These are phyloP conservation scores for Lophiostoma macrostomum DNA, from an alignment of 495 filamentous ascomycete species.

Conservation along the genomic window DNA sequence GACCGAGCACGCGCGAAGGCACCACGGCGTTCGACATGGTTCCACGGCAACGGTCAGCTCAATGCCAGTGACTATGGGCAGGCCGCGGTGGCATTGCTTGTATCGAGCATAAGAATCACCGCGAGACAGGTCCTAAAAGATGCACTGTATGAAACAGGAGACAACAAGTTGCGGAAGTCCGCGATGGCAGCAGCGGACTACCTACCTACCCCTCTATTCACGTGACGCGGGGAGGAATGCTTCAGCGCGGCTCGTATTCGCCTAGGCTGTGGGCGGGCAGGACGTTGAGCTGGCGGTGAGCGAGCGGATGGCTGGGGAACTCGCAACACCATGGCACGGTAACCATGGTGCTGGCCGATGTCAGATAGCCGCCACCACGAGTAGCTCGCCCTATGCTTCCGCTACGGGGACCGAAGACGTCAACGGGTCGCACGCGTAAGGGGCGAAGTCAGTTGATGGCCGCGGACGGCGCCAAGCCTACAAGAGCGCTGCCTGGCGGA, in stretches of 20 bases:
- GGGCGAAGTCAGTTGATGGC: no score
- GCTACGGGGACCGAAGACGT: no score
- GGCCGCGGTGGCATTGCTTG: neutral
- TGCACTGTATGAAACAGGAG: no score
- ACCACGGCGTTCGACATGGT: slow-evolving; percentile 17
- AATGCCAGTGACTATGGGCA: neutral
- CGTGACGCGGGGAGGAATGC: slow-evolving; percentile 21
- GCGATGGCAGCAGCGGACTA: no score
- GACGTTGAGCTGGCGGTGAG: slow-evolving; percentile 32
- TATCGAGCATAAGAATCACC: no score
- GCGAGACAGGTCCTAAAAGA: no score
- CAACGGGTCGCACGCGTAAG: no score
- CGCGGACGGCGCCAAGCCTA: slow-evolving; percentile 11
- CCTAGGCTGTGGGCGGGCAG: neutral
- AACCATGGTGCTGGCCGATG: neutral
- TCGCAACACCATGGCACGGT: slow-evolving; percentile 15
- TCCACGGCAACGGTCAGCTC: neutral
- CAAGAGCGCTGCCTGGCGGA: slow-evolving; percentile 32
- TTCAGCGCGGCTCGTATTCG: slow-evolving; percentile 1
- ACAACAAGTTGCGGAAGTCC: no score
- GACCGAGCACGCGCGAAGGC: slow-evolving; percentile 1
- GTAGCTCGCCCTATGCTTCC: no score
- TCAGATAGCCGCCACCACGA: neutral
- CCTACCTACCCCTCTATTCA: slow-evolving; percentile 35
- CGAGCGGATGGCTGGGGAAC: slow-evolving; percentile 26